phyloP scores from a whole-genome alignment of 495 filamentous ascomycete species.

The Viridothelium virens region DNA sequence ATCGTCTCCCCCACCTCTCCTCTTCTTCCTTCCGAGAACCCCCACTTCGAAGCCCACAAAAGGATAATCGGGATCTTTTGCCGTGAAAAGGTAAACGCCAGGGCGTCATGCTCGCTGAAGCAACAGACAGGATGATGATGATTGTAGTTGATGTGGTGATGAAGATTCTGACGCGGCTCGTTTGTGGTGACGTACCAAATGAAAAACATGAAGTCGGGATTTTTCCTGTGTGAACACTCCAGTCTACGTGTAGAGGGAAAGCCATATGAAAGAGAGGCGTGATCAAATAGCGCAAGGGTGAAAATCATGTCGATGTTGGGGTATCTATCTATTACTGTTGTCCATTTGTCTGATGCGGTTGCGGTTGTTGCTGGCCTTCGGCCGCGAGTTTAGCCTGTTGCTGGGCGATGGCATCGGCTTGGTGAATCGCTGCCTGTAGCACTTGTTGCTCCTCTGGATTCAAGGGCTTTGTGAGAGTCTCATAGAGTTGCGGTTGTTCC shows the following conservation, averaged over 20 bases:
- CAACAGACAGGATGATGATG: background rate
- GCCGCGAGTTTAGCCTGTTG: conserved; percentile 9
- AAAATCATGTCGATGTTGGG: background rate
- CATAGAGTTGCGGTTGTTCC: conserved; percentile 83
- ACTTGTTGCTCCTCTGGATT: conserved; percentile 72
- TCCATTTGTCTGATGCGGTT: conserved; percentile 1
- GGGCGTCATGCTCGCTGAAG: conserved; percentile 5
- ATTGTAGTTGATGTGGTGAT: background rate
- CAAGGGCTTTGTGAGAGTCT: conserved; percentile 68
- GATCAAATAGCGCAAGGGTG: no score
- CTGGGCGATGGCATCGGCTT: conserved; percentile 58
- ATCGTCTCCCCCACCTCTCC: background rate
- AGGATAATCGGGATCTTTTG: background rate
- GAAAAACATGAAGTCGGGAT: background rate
- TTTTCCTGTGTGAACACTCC: conserved; percentile 4
- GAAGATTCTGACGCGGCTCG: background rate
- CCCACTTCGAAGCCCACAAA: background rate
- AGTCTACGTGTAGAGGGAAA: background rate
- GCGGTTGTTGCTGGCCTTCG: background rate
- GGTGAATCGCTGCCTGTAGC: conserved; percentile 69
- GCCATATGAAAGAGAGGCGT: background rate
- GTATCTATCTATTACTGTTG: conserved; percentile 10
- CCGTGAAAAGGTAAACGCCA: conserved; percentile 1
- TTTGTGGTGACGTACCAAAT: no score
- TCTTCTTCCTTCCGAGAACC: no score